Evolutionary conservation across 768 basidiomycete species (phyloP).

Genomic region (Kwoniella sp.): DNA sequence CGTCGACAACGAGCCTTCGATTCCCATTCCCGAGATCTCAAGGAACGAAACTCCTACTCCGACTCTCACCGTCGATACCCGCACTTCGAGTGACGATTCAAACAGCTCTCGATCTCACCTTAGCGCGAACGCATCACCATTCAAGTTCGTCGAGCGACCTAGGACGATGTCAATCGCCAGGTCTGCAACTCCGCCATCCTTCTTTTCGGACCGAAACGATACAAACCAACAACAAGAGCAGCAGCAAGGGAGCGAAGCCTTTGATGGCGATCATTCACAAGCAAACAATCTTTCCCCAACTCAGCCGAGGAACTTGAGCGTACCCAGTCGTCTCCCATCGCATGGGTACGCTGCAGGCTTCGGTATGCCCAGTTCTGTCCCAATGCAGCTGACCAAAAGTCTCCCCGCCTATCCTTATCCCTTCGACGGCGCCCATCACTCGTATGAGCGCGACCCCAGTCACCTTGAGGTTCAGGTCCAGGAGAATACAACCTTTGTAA

Average conservation of each 20-base stretch:
- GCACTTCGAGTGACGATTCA: neutral
- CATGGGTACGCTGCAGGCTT: neutral
- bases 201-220: conserved; percentile 4
- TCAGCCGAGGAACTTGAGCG: neutral
- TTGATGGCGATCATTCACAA: too few relatives aligned
- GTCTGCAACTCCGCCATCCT: conserved; percentile 12
- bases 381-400: neutral
- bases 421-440: neutral
- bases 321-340: neutral
- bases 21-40: neutral
- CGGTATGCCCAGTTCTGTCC: neutral
- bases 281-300: neutral
- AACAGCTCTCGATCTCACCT: conserved; percentile 1
- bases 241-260: too few relatives aligned
- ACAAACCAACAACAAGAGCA: neutral
- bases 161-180: conserved; percentile 3
- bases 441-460: too few relatives aligned
- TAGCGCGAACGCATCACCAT: conserved; percentile 11
- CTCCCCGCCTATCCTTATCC: neutral
- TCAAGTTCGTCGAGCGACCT: conserved; percentile 2
- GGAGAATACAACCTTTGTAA: too few relatives aligned
- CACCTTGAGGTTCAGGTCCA: too few relatives aligned
- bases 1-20: too few relatives aligned
- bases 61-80: neutral
- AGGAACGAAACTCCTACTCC: neutral